Base-by-base conservation (phyloP, 495 filamentous ascomycete genomes). In the Barbatosphaeria neglecta region DNA sequence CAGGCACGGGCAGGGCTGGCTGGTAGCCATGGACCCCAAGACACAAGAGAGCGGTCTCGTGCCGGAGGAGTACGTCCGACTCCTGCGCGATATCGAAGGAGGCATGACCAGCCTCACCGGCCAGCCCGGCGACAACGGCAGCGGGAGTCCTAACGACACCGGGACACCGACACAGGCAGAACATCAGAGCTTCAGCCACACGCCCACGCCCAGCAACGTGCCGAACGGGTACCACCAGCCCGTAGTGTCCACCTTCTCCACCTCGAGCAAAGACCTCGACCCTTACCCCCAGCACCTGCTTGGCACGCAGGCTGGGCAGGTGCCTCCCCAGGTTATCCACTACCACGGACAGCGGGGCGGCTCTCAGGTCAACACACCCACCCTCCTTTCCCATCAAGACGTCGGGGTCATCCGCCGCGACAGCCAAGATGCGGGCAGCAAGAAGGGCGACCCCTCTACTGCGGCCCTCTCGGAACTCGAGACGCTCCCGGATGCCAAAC, bases 11-110 rank as follows among this genome's bases (percentile, higher is more conserved):
- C 87, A 95, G 65, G 92, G 92, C 37, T 98, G 92, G 92, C 72
- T 98, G 33, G 92, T 98, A 20, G 92, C 93, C 3, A 83, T 93
- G 65, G 93, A 98, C 55, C 92, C 92, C n/a, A 86, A 81, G 59
- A 95, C 88, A 3, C 87, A 73, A 44, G 75, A 78, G 50, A 76
- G 84, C 50, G 92, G 92, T 2, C 73, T 98, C 37, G 92, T 98
- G 1, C 92, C 92, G 7, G 92, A 98, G 63, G 88, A 94, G 64
- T 98, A 97, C 60, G 92, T 98, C 44, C 82, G 92, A 7, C 74
- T 98, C 20, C 73, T 97, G 48, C 82, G 89, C 22, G 90, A 97
- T 55, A 92, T 97, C 45, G 86, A 92, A 60, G 87, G 72, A 7
- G 73, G 73, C 1, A 69, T 76, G 61, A 73, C 62, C 37, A 77